A percentile compares a stretch with the other conserved stretches of the same genome.
These are phyloP conservation scores for Pseudocercospora macadamiae DNA, from an alignment of 2,329 filamentous ascomycete genomes.

Conservation along the genomic window DNA sequence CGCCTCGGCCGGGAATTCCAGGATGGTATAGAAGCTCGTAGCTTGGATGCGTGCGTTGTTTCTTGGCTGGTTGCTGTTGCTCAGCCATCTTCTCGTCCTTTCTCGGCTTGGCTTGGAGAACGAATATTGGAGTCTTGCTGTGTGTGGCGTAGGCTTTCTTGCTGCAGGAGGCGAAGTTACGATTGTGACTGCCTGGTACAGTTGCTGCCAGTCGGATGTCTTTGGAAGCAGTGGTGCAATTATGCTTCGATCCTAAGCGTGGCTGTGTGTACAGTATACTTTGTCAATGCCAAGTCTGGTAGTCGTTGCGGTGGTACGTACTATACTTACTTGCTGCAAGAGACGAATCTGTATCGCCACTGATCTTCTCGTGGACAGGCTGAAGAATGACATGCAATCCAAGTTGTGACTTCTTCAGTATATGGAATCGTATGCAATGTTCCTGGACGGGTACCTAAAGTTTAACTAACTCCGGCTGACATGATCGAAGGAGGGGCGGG, in stretches of 20 bases:
- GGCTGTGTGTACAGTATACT: not conserved
- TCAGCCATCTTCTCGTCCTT: conserved; percentile 14
- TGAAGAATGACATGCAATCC: not conserved
- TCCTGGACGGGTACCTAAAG: not conserved
- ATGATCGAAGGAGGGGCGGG: not conserved
- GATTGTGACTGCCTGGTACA: not conserved
- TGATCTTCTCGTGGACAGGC: not conserved
- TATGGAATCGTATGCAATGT: not conserved
- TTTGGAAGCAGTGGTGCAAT: not conserved
- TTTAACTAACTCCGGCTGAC: conserved; percentile 2
- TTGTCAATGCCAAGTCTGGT: not conserved
- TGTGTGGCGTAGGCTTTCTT: conserved; percentile 1
- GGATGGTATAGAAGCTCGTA: conserved; percentile 65
- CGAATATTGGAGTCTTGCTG: conserved; percentile 2
- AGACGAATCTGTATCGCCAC: not conserved
- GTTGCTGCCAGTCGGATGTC: not conserved
- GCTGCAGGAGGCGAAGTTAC: not conserved
- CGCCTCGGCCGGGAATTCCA: conserved; percentile 70
- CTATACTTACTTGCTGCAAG: too few relatives aligned
- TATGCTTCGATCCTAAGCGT: conserved; percentile 4
- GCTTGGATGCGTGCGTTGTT: conserved; percentile 31
- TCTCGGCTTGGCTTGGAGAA: not conserved
- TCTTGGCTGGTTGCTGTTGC: conserved; percentile 19
- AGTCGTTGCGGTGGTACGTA: not conserved
- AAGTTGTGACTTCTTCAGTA: too few relatives aligned